Evolutionary conservation across 164 flowering plant genomes (phyloP).

Genomic region (Macadamia integrifolia): DNA sequence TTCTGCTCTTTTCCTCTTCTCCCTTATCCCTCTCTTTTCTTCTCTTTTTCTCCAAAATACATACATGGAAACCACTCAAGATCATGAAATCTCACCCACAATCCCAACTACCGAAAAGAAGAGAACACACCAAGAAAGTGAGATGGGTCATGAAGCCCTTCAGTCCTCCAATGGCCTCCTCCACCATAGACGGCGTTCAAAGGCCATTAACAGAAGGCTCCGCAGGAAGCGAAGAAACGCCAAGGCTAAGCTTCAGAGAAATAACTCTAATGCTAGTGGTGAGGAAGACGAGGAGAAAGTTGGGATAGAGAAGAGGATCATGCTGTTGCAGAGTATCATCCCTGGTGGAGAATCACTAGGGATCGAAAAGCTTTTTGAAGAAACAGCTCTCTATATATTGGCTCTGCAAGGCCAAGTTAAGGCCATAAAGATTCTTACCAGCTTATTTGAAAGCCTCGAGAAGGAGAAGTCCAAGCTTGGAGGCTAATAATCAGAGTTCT

Average conservation of each 20-base stretch:
- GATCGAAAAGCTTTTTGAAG: slow-evolving; percentile 44
- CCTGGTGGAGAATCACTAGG: slow-evolving; percentile 53
- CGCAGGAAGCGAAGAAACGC: background rate
- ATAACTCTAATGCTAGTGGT: background rate
- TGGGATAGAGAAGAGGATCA: slow-evolving; percentile 47
- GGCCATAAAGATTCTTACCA: slow-evolving; percentile 38
- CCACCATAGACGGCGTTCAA: background rate
- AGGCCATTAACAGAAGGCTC: background rate
- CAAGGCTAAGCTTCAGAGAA: background rate
- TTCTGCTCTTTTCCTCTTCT: too few species aligned
- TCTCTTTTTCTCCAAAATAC: background rate
- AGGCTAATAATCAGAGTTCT: slow-evolving; percentile 16
- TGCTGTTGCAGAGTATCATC: slow-evolving; percentile 46
- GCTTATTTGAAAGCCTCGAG: slow-evolving; percentile 30
- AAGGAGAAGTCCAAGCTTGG: slow-evolving; percentile 35
- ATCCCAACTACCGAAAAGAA: slow-evolving; percentile 6
- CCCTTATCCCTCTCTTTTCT: slow-evolving; percentile 3
- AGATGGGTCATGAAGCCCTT: background rate
- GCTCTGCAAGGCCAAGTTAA: slow-evolving; percentile 41
- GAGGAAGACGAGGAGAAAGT: slow-evolving; percentile 22
- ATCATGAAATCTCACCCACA: background rate
- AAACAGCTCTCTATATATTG: slow-evolving; percentile 56
- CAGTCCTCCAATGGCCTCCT: background rate
- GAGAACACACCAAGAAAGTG: background rate
- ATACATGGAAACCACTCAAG: slow-evolving; percentile 8